Evolutionary conservation across 495 filamentous ascomycete species (phyloP), one percentile per base, ranked within the genome.

Genomic region (Pseudevernia furfuracea): DNA sequence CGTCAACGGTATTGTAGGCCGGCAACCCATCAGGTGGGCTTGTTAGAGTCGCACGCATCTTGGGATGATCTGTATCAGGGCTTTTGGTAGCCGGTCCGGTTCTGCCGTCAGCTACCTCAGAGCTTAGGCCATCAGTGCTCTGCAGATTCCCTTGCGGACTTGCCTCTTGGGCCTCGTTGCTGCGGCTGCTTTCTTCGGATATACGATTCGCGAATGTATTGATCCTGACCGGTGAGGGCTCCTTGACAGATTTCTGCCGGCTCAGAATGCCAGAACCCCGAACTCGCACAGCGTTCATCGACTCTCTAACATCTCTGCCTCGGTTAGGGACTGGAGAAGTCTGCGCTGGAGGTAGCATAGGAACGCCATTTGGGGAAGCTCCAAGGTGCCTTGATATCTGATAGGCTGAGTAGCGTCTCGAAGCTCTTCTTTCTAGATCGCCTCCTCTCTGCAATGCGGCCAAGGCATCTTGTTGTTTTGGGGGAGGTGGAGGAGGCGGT

Each of bases 321-420:
- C 94, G 84, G 69, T 96, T 96, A 4, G 92, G 92, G 62, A 94
- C 82, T 3, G 93, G 90, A 36, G 89, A 89, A 56, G 89, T 93
- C 68, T 96, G 92, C 14, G 87, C 77, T 12, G 81, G 74, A 41
- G 93, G 91, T 11, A 96, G 79, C 76, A 96, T 89, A 7, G 91
- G 90, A 9, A 97, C 85, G 23, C 89, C 91, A 72, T 87, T 89
- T 19, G 89, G 80, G 39, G 87, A 87, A 32, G 86, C 82, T 3
- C 93, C 94, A 5, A 97, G 81, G 65, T 96, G 91, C 69, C 96
- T 97, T 30, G 90, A 89, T 56, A 97, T 92, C 69, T 97, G 95
- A 75, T 97, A 98, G 48, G 88, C 87, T 38, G 92, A 97, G 71
- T 97, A 97, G 68, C 94, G 79, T 69, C 92, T 82, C 5, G 95